These are phyloP conservation scores for Paspalum notatum DNA, from an alignment of 176 grass and related monocot genomes.

Conservation along the genomic window DNA sequence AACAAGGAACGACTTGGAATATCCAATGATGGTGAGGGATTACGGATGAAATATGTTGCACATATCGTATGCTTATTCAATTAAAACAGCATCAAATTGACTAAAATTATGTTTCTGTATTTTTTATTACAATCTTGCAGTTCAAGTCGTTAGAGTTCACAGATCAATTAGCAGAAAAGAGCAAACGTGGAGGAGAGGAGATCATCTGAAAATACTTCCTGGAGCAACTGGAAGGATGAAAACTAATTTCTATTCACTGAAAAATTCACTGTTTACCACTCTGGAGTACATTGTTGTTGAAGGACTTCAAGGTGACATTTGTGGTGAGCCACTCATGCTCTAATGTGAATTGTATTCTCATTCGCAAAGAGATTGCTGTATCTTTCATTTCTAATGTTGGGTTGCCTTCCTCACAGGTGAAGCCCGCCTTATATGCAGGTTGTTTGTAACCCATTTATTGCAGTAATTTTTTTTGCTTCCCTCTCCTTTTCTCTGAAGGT, in stretches of 20 bases:
- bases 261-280: constrained; percentile 46
- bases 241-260: constrained; percentile 16
- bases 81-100: neutral
- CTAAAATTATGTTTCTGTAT: neutral
- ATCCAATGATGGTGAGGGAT: constrained; percentile 50
- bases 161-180: constrained; percentile 48
- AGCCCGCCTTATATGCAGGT: constrained; percentile 63
- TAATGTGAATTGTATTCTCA: neutral
- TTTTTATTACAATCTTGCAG: constrained; percentile 9
- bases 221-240: constrained; percentile 37
- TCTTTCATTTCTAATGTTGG: constrained; percentile 2
- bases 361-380: neutral
- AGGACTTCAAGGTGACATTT: constrained; percentile 57
- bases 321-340: constrained; percentile 44
- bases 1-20: constrained; percentile 57
- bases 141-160: constrained; percentile 52
- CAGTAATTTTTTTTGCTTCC: neutral
- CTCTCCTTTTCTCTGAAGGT: neutral
- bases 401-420: constrained; percentile 47
- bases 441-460: constrained; percentile 14
- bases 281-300: constrained; percentile 57
- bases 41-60: constrained; percentile 1
- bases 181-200: constrained; percentile 50
- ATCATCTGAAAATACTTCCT: constrained; percentile 49
- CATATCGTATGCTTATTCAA: neutral